These are phyloP conservation scores for Aureobasidium sp. DNA, from an alignment of 2,329 filamentous ascomycete species.

Conservation along the genomic window DNA sequence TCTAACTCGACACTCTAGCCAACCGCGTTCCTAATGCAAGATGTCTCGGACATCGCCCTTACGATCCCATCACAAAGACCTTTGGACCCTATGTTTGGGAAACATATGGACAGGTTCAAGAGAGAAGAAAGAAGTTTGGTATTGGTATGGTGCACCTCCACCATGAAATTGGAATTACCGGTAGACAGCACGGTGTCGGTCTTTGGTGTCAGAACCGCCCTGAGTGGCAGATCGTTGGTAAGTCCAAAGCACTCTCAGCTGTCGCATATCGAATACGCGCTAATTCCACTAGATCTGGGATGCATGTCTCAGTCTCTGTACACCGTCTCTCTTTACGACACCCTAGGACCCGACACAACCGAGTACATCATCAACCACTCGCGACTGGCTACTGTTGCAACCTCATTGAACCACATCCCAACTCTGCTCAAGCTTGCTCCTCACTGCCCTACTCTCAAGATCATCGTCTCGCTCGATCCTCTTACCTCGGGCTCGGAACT, in stretches of 20 bases:
- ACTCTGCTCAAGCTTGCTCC: slow-evolving; percentile 71
- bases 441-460: slow-evolving; percentile 70
- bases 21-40: slow-evolving; percentile 56
- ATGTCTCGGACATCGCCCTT: slow-evolving; percentile 74
- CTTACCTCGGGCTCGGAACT: slow-evolving; percentile 67
- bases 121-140: slow-evolving; percentile 74
- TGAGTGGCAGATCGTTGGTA: slow-evolving; percentile 79
- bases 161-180: slow-evolving; percentile 58
- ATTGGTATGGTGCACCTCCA: slow-evolving; percentile 79
- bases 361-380: slow-evolving; percentile 96
- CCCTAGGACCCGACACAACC: slow-evolving; percentile 79
- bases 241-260: slow-evolving; percentile 18
- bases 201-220: slow-evolving; percentile 82
- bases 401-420: slow-evolving; percentile 73
- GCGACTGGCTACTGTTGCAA: slow-evolving; percentile 63
- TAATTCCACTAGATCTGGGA: slow-evolving; percentile 57
- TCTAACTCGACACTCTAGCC: slow-evolving; percentile 27
- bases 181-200: slow-evolving; percentile 63
- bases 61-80: slow-evolving; percentile 63
- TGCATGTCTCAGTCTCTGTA: slow-evolving; percentile 80
- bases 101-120: slow-evolving; percentile 70
- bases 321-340: slow-evolving; percentile 93
- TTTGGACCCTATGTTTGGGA: slow-evolving; percentile 77
- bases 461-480: slow-evolving; percentile 80
- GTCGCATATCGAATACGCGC: not conserved